phyloP scores from a whole-genome alignment of 371 early-diverging fungal species.

The Saksenaea oblongispora region DNA sequence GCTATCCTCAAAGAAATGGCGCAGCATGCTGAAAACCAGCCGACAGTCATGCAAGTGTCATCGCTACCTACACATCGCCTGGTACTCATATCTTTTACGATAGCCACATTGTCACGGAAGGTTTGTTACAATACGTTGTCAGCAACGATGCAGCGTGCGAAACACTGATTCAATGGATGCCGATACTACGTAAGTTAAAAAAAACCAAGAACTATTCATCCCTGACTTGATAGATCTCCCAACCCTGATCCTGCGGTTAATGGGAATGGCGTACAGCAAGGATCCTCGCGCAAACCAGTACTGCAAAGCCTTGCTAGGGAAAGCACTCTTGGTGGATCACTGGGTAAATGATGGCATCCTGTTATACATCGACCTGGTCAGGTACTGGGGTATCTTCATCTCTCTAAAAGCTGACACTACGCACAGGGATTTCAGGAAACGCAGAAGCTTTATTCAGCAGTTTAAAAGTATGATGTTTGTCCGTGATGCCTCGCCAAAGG shows the following conservation, averaged over 20 bases:
- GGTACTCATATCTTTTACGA: not conserved
- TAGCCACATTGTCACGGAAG: not conserved
- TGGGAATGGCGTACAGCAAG: slow-evolving; percentile 9
- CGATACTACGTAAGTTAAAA: not conserved
- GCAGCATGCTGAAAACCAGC: not conserved
- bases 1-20: not conserved
- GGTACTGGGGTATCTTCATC: slow-evolving; percentile 6
- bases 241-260: not conserved
- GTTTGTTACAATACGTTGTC: not conserved
- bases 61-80: not conserved
- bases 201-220: not conserved
- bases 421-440: not conserved
- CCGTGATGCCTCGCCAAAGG: not conserved
- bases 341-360: slow-evolving; percentile 13
- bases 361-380: slow-evolving; percentile 11
- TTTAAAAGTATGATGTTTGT: not conserved
- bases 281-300: slow-evolving; percentile 12
- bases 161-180: not conserved
- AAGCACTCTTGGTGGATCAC: slow-evolving; percentile 7
- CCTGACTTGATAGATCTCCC: slow-evolving; percentile 4
- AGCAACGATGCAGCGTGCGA: not conserved
- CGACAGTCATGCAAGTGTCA: not conserved
- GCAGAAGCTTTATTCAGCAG: not conserved
- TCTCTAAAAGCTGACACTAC: not conserved
- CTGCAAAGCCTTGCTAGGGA: slow-evolving; percentile 19